Conservation (phyloP, 179 eudicot genomes). For the Camellia oleifera region DNA sequence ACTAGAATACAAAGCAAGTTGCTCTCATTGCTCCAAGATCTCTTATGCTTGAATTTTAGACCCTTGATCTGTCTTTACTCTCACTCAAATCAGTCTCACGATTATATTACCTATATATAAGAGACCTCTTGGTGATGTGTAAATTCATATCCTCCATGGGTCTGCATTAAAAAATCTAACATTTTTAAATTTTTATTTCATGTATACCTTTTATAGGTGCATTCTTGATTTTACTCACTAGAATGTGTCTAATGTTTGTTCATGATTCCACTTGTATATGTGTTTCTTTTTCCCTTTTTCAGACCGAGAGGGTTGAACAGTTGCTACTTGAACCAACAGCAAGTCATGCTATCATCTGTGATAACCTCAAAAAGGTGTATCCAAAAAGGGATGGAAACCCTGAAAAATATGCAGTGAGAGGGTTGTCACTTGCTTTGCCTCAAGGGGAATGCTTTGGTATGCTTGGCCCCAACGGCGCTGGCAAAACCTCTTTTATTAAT, state of each 20-base stretch:
- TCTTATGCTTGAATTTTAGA: not conserved
- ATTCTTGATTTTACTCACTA: not conserved
- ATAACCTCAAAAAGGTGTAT: constrained; percentile 65
- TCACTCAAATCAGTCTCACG: not conserved
- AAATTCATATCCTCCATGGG: not conserved
- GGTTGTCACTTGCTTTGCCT: constrained; percentile 75
- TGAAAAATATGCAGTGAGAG: constrained; percentile 76
- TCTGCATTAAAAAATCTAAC: not conserved
- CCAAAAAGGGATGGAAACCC: constrained; percentile 89
- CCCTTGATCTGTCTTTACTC: not conserved
- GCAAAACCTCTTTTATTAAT: constrained; percentile 88
- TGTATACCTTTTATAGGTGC: not conserved
- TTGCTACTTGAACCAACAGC: constrained; percentile 50
- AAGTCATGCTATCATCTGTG: constrained; percentile 56
- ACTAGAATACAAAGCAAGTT: not conserved
- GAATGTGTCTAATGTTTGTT: not conserved
- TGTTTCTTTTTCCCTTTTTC: constrained; percentile 6
- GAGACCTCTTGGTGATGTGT: not conserved
- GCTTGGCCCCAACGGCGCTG: constrained; percentile 99
- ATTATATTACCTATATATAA: not conserved
- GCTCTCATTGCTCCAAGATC: not conserved
- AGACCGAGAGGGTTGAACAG: constrained; percentile 82
- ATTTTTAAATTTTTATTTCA: not conserved
- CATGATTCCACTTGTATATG: not conserved
- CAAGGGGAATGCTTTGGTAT: constrained; percentile 95